These are phyloP conservation scores for Ophiosphaerella herpotricha DNA, from an alignment of 2,329 filamentous ascomycete species.

Conservation along the genomic window DNA sequence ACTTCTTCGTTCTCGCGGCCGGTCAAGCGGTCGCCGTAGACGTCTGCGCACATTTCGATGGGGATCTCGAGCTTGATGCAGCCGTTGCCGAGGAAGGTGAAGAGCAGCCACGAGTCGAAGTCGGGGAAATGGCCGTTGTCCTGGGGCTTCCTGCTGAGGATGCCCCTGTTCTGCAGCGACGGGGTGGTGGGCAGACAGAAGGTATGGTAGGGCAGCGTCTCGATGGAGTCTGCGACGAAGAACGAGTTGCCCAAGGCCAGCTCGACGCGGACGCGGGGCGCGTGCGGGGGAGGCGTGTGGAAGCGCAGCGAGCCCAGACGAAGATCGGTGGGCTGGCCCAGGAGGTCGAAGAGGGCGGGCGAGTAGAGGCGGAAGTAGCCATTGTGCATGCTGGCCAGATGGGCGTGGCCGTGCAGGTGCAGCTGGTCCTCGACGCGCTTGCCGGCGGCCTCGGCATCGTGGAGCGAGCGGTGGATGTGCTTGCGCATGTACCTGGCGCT, in stretches of 20 bases:
- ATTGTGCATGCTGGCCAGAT: conserved; percentile 32
- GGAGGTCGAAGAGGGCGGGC: conserved; percentile 41
- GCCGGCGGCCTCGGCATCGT: conserved; percentile 34
- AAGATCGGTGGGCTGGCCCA: conserved; percentile 41
- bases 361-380: conserved; percentile 45
- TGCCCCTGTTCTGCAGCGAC: conserved; percentile 41
- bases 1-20: conserved; percentile 42
- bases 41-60: conserved; percentile 44
- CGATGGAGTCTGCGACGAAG: conserved; percentile 41
- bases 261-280: conserved; percentile 30
- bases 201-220: conserved; percentile 42
- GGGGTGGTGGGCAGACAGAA: conserved; percentile 38
- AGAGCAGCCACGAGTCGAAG: conserved; percentile 45
- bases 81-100: conserved; percentile 43
- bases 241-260: conserved; percentile 40
- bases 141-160: conserved; percentile 36
- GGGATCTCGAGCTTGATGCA: conserved; percentile 44
- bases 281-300: conserved; percentile 21
- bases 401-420: conserved; percentile 14
- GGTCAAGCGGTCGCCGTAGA: conserved; percentile 36
- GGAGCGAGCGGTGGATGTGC: conserved; percentile 37
- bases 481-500: conserved; percentile 38
- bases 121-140: conserved; percentile 36
- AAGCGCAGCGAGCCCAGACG: conserved; percentile 44
- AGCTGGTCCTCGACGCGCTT: conserved; percentile 39